These are phyloP conservation scores for Amauroascus niger DNA, from an alignment of 2,329 filamentous ascomycete genomes.

Conservation along the genomic window DNA sequence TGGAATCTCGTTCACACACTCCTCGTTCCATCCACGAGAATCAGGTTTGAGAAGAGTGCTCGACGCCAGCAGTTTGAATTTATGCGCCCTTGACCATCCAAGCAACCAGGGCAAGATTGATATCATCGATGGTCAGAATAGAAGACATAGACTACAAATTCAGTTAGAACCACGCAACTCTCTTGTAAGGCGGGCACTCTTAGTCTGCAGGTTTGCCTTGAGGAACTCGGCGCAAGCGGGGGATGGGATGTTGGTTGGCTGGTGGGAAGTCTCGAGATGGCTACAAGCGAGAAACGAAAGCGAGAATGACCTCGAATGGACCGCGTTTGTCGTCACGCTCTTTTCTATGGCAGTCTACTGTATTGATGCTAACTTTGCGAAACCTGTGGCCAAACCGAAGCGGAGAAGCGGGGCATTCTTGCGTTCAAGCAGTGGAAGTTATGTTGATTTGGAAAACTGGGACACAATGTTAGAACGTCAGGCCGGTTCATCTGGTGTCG, in stretches of 20 bases:
- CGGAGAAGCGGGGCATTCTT: conserved; percentile 37
- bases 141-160: conserved; percentile 57
- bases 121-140: conserved; percentile 52
- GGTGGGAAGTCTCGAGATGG: conserved; percentile 69
- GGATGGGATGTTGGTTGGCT: conserved; percentile 55
- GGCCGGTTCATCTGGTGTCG: conserved; percentile 32
- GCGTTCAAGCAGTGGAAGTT: conserved; percentile 43
- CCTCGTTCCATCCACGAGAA: conserved; percentile 45
- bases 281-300: conserved; percentile 43
- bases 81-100: conserved; percentile 49
- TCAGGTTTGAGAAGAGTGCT: conserved; percentile 39
- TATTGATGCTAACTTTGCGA: conserved; percentile 33
- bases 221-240: conserved; percentile 47
- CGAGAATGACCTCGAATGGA: conserved; percentile 56
- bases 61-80: conserved; percentile 33
- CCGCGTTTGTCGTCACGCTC: conserved; percentile 54
- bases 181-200: conserved; percentile 53
- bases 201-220: conserved; percentile 55
- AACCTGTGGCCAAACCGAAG: conserved; percentile 28
- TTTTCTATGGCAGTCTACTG: conserved; percentile 56
- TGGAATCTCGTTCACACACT: conserved; percentile 49
- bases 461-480: conserved; percentile 42
- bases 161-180: conserved; percentile 55
- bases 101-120: conserved; percentile 55
- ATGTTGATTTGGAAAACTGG: conserved; percentile 39